Evolutionary conservation across 2,329 filamentous ascomycete genomes (phyloP), one percentile per base, ranked within the genome.

Genomic region (Penicillium capsulatum): DNA sequence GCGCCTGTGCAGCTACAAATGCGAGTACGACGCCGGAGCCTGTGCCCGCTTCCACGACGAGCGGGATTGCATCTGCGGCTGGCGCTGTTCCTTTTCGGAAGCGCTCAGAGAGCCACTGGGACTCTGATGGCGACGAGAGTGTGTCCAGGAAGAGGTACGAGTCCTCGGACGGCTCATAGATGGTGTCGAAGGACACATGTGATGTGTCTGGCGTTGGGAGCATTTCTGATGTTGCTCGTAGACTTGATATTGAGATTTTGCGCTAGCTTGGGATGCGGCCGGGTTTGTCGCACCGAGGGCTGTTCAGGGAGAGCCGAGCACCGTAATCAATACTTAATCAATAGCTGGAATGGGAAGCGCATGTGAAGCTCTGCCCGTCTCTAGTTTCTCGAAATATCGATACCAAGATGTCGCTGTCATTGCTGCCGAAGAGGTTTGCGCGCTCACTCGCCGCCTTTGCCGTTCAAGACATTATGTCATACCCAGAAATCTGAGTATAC

Each of bases 111-210:
- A 96, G 78, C 64, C 88, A 95, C 16, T 69, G 52, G 3, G 73
- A 78, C 66, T 95, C 88, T 2, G 76, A 63, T 0, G 72, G 43
- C 2, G 82, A 84, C 0, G 90, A 91, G 31, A 98, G 76, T 0
- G 90, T 94, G 68, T 98, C 91, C 19, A 98, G 79, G 34, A 98
- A 77, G 31, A 98, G 79, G 61, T 88, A 98, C 4, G 90, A 96
- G 70, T 98, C 92, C 67, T 98, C 92, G 8, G 91, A 84, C 24
- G 92, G 92, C 61, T 96, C 90, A 68, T 98, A 98, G 53, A 97
- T 83, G 39, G 84, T 81, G 63, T 86, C 79, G 67, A 90, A 94
- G 38, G 84, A 79, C 44, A 97, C 86, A 69, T 98, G 92, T 15
- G 86, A 86, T 2, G 92, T 98, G 42, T 87, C 86, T 10, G 92